phyloP scores from a whole-genome alignment of 768 basidiomycete species.

The Boletus barrowsii region DNA sequence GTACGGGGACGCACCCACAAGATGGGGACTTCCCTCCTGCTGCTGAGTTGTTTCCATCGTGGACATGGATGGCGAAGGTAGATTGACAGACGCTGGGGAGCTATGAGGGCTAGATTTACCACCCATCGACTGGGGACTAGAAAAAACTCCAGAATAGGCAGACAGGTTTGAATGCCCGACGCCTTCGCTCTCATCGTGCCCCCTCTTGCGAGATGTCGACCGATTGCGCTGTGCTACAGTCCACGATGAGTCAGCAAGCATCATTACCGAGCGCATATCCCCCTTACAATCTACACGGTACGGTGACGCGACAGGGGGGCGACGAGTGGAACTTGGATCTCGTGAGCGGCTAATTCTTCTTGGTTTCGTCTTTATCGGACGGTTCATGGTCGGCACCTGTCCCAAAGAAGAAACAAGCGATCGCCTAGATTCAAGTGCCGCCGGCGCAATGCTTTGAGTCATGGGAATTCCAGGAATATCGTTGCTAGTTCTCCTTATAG shows the following conservation, averaged over 20 bases:
- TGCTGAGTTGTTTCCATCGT: slow-evolving; percentile 42
- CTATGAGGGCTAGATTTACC: slow-evolving; percentile 62
- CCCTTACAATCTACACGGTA: slow-evolving; percentile 64
- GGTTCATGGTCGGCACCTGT: slow-evolving; percentile 44
- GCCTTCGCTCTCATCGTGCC: slow-evolving; percentile 61
- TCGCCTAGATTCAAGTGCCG: slow-evolving; percentile 50
- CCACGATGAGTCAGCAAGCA: slow-evolving; percentile 16
- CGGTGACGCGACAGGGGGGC: slow-evolving; percentile 57
- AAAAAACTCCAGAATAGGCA: slow-evolving; percentile 53
- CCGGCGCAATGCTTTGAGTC: slow-evolving; percentile 26
- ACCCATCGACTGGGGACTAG: slow-evolving; percentile 47
- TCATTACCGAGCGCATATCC: neutral
- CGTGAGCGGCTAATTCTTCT: slow-evolving; percentile 57
- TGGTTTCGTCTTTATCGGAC: slow-evolving; percentile 47
- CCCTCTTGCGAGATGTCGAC: slow-evolving; percentile 73
- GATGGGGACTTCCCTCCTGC: slow-evolving; percentile 55
- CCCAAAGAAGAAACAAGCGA: slow-evolving; percentile 47
- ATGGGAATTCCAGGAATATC: slow-evolving; percentile 24
- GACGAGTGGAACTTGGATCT: slow-evolving; percentile 51
- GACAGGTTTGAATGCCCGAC: slow-evolving; percentile 40
- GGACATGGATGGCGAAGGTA: slow-evolving; percentile 67
- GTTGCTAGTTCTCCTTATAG: slow-evolving; percentile 41
- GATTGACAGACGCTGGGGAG: slow-evolving; percentile 69
- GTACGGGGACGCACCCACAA: slow-evolving; percentile 44
- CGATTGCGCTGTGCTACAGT: slow-evolving; percentile 60